Conservation (phyloP, 2,329 filamentous ascomycete genomes). For the Proliferodiscus dingleyae region DNA sequence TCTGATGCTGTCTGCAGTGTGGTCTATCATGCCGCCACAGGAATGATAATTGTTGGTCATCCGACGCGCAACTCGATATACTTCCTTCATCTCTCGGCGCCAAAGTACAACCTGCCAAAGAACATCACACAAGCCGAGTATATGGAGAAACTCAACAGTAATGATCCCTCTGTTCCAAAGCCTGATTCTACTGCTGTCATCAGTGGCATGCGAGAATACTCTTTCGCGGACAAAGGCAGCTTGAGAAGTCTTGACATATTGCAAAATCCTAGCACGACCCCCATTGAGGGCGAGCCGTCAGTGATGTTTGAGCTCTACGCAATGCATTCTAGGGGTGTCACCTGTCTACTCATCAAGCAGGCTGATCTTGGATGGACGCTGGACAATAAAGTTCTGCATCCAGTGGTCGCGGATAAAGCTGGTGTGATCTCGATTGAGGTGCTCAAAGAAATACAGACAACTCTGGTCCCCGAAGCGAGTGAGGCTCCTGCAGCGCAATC, state of each 20-base stretch:
- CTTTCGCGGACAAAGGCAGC: slow-evolving; percentile 78
- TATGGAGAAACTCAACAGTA: slow-evolving; percentile 69
- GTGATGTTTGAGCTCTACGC: slow-evolving; percentile 91
- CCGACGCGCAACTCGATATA: slow-evolving; percentile 97
- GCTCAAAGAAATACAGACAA: slow-evolving; percentile 40
- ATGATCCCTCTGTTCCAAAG: slow-evolving; percentile 68
- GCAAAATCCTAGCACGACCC: slow-evolving; percentile 59
- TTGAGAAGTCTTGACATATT: slow-evolving; percentile 89
- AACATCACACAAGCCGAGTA: slow-evolving; percentile 84
- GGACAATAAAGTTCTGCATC: slow-evolving; percentile 79
- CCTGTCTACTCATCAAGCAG: slow-evolving; percentile 79
- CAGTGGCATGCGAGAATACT: slow-evolving; percentile 93
- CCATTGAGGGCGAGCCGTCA: slow-evolving; percentile 58
- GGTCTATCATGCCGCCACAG: slow-evolving; percentile 84
- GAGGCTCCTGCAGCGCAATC: slow-evolving; percentile 12
- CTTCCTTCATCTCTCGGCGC: slow-evolving; percentile 91
- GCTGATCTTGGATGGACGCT: slow-evolving; percentile 86
- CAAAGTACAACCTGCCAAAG: slow-evolving; percentile 77
- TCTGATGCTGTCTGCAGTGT: slow-evolving; percentile 98
- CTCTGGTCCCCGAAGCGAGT: slow-evolving; percentile 13
- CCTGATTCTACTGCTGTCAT: slow-evolving; percentile 96
- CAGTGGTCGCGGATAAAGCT: slow-evolving; percentile 69
- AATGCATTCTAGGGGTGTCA: slow-evolving; percentile 97
- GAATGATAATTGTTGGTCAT: slow-evolving; percentile 92
- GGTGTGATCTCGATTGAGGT: slow-evolving; percentile 72